These are phyloP conservation scores for Tuber borchii DNA, from an alignment of 495 filamentous ascomycete species.

Conservation along the genomic window DNA sequence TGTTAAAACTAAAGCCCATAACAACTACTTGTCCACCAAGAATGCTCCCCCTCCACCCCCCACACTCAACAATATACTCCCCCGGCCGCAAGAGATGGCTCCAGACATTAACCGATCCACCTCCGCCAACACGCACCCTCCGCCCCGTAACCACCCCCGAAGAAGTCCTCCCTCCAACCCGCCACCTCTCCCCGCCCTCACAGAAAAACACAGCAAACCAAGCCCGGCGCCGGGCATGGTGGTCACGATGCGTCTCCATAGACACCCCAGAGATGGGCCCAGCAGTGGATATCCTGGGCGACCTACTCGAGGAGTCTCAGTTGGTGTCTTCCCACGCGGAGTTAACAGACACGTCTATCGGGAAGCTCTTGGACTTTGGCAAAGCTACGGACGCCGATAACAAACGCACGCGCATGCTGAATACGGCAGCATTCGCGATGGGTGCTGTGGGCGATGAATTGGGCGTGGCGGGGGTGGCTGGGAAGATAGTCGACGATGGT, in stretches of 20 bases:
- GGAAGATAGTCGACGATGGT: not conserved
- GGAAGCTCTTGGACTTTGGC: slow-evolving; percentile 28
- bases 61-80: slow-evolving; percentile 20
- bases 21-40: not conserved
- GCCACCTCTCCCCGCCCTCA: not conserved
- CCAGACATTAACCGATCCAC: slow-evolving; percentile 16
- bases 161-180: slow-evolving; percentile 5
- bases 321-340: slow-evolving; percentile 26
- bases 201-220: not conserved
- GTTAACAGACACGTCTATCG: slow-evolving; percentile 17
- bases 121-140: slow-evolving; percentile 1
- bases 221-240: slow-evolving; percentile 12
- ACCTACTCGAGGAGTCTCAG: slow-evolving; percentile 32
- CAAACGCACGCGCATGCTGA: slow-evolving; percentile 3
- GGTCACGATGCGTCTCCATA: slow-evolving; percentile 24
- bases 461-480: slow-evolving; percentile 14
- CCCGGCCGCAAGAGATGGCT: slow-evolving; percentile 23
- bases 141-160: slow-evolving; percentile 9
- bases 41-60: slow-evolving; percentile 23
- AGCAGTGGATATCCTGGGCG: slow-evolving; percentile 24
- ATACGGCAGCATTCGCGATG: slow-evolving; percentile 17
- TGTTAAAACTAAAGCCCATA: not conserved
- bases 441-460: slow-evolving; percentile 26
- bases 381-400: slow-evolving; percentile 14
- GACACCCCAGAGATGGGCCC: slow-evolving; percentile 37